phyloP scores from a whole-genome alignment of 768 basidiomycete genomes.

The Tulasnella calospora region DNA sequence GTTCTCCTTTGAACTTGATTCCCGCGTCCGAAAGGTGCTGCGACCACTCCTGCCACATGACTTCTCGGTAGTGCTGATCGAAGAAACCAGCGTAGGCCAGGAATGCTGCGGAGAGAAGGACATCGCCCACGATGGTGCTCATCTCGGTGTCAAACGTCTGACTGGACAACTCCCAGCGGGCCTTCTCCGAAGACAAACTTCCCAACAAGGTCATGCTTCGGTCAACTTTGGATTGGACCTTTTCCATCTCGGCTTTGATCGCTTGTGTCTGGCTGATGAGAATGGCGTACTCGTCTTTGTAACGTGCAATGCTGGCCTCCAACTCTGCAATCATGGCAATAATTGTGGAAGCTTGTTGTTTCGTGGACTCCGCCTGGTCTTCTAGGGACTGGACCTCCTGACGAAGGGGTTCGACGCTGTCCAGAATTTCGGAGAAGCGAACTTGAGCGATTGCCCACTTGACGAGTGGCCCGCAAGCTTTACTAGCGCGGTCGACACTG shows the following conservation, averaged over 20 bases:
- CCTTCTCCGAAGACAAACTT: constrained; percentile 89
- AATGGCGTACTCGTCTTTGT: constrained; percentile 96
- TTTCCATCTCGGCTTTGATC: constrained; percentile 97
- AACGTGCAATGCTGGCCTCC: constrained; percentile 83
- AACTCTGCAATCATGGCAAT: constrained; percentile 89
- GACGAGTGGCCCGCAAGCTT: constrained; percentile 94
- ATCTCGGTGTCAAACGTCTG: constrained; percentile 95
- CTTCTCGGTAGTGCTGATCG: constrained; percentile 95
- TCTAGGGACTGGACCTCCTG: constrained; percentile 93
- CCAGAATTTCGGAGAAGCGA: constrained; percentile 92
- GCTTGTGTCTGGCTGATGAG: constrained; percentile 96
- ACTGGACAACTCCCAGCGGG: constrained; percentile 91
- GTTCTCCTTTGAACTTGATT: constrained; percentile 86
- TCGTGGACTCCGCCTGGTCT: constrained; percentile 88
- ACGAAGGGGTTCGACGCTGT: constrained; percentile 92
- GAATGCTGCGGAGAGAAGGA: constrained; percentile 91
- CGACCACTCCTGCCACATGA: constrained; percentile 96
- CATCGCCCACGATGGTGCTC: constrained; percentile 97
- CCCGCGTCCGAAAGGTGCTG: constrained; percentile 82
- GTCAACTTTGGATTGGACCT: constrained; percentile 93
- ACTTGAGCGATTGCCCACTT: constrained; percentile 99
- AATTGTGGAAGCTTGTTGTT: constrained; percentile 85
- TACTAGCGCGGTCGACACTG: constrained; percentile 88
- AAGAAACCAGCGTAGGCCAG: constrained; percentile 97
- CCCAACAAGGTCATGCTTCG: constrained; percentile 93